These are phyloP conservation scores for Leccinum obscurum DNA, from an alignment of 768 basidiomycete species.

Conservation along the genomic window DNA sequence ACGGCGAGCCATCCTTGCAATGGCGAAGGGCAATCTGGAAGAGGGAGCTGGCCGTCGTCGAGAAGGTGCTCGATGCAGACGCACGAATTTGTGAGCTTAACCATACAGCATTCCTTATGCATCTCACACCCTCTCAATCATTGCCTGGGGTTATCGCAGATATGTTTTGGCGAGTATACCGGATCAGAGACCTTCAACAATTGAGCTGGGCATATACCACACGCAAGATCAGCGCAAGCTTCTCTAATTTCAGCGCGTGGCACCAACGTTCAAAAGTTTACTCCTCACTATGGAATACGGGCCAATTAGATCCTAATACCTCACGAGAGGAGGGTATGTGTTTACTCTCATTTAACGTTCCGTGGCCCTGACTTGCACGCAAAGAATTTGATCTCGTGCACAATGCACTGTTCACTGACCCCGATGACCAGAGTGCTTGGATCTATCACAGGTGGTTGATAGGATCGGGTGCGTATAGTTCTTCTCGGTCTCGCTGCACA, in stretches of 20 bases:
- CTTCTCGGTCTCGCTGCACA: background rate
- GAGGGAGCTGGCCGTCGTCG: slow-evolving; percentile 81
- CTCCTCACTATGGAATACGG: slow-evolving; percentile 60
- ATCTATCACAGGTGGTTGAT: slow-evolving; percentile 98
- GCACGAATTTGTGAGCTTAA: slow-evolving; percentile 81
- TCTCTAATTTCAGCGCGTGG: slow-evolving; percentile 99
- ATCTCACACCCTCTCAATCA: slow-evolving; percentile 53
- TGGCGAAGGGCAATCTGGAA: slow-evolving; percentile 87
- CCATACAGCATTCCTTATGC: background rate
- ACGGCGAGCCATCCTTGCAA: slow-evolving; percentile 44
- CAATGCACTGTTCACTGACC: slow-evolving; percentile 96
- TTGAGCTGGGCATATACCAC: slow-evolving; percentile 85
- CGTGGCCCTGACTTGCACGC: background rate
- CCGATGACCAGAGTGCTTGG: slow-evolving; percentile 96
- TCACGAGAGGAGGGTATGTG: slow-evolving; percentile 69
- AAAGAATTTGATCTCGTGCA: slow-evolving; percentile 90
- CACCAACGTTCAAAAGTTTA: slow-evolving; percentile 91
- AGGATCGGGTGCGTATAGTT: slow-evolving; percentile 57
- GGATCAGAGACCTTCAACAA: slow-evolving; percentile 47
- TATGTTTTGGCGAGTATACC: slow-evolving; percentile 78
- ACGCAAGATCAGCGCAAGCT: slow-evolving; percentile 88
- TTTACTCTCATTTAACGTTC: background rate
- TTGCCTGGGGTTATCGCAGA: slow-evolving; percentile 93
- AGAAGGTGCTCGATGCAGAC: slow-evolving; percentile 91
- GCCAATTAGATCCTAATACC: slow-evolving; percentile 49